A percentile compares a stretch with the other conserved stretches of the same genome.
These are phyloP conservation scores for Rhytidiadelphus loreus DNA, from an alignment of 225 moss, liverwort and hornwort genomes.

Conservation along the genomic window DNA sequence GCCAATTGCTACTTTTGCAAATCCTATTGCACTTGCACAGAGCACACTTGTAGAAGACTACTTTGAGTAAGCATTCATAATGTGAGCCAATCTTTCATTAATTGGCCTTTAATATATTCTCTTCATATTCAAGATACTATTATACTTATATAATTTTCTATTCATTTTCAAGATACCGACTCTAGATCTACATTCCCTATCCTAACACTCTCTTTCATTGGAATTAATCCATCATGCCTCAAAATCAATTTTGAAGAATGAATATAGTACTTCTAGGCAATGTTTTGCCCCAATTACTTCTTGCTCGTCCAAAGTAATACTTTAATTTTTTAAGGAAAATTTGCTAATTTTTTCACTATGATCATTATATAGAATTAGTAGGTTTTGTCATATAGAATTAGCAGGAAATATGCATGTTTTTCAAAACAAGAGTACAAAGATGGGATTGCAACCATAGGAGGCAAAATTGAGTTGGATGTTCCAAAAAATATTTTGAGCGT, in stretches of 20 bases:
- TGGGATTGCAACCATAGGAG: too few species aligned
- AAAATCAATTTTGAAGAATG: background rate
- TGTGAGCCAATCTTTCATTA: background rate
- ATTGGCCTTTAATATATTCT: background rate
- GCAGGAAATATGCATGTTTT: too few species aligned
- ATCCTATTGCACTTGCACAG: fast-evolving
- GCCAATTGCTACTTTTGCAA: background rate
- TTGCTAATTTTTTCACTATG: too few species aligned
- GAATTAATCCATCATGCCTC: fast-evolving
- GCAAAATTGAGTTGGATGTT: too few species aligned
- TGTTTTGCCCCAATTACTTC: too few species aligned
- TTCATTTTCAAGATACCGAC: fast-evolving
- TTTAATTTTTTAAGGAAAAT: background rate
- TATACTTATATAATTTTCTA: background rate
- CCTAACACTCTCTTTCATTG: background rate
- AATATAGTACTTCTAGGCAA: background rate
- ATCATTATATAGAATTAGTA: too few species aligned
- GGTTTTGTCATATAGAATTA: too few species aligned
- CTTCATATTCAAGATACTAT: background rate
- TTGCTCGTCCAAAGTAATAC: too few species aligned
- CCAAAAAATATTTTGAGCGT: too few species aligned
- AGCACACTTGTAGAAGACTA: fast-evolving
- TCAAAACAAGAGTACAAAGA: too few species aligned
- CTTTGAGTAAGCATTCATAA: background rate
- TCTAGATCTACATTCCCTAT: background rate